Evolutionary conservation across 129 eudicot species (phyloP).

Genomic region (Flaveria robusta): DNA sequence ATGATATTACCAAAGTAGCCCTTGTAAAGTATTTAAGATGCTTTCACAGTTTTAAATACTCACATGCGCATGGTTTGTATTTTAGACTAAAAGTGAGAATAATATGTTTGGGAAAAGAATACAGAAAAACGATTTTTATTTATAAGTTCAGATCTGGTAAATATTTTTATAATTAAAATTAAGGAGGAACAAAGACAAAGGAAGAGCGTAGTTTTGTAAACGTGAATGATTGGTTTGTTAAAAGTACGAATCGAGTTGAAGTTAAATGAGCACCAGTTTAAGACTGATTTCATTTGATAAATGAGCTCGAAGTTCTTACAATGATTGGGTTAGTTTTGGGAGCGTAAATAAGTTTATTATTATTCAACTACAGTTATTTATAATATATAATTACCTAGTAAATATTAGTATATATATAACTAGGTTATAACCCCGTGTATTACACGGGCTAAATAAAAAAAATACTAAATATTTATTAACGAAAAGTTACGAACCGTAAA

Average conservation of each 20-base stretch:
- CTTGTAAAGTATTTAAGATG: neutral
- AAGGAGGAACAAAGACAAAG: neutral
- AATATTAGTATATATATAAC: too few species aligned
- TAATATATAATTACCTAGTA: too few species aligned
- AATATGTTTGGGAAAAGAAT: neutral
- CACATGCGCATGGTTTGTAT: constrained; percentile 4
- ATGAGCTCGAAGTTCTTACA: too few species aligned
- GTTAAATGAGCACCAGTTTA: neutral
- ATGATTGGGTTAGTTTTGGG: too few species aligned
- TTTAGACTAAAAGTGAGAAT: neutral
- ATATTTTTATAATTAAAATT: neutral
- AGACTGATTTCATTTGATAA: too few species aligned
- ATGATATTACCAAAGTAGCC: constrained; percentile 29
- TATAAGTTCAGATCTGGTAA: neutral
- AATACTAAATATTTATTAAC: too few species aligned
- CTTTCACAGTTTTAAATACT: neutral
- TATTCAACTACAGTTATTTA: too few species aligned
- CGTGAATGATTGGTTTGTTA: neutral
- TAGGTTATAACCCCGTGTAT: too few species aligned
- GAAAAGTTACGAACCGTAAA: too few species aligned
- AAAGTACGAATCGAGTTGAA: neutral
- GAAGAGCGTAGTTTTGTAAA: too few species aligned
- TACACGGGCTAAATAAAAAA: too few species aligned
- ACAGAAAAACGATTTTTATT: neutral
- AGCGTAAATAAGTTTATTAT: too few species aligned